Base-by-base conservation (phyloP, 352 stramenopile genomes). In the Phytophthora sp. region DNA sequence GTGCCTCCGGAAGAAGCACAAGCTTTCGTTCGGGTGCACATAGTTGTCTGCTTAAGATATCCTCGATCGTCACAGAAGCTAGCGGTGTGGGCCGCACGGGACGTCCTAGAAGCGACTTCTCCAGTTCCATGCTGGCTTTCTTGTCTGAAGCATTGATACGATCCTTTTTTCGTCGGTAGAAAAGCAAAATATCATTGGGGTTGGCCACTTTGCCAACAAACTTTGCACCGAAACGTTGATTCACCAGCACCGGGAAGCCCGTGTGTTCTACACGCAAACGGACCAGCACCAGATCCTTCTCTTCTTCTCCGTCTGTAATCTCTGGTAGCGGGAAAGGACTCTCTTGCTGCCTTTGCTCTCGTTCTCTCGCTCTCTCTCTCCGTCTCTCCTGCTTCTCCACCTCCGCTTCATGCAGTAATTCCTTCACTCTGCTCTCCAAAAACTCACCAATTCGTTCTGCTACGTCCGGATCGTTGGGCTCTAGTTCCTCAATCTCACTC, bases 391-490 rank as follows among this genome's bases (percentile, higher is more conserved):
- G 58, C 38, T 70, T 66, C 23, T 91, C 85, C 24, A 79, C 45
- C 13, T 86, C 74, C 0, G 79, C 88, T 31, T 95, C 74, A 3
- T 71, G 66, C 7, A 96, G 55, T n/a, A 96, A 58, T 51, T 93
- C 84, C 1, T 77, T 35, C 42, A 96, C 88, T 38, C 80, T 80
- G 13, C 57, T 53, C 21, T 90, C 84, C 9, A 95, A 66, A 27
- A 93, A 73, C n/a, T 81, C 73, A 7, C 75, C 61, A 53, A 97
- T 93, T 16, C 71, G 86, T 12, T 91, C 82, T 4, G 79, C 71
- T 21, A 94, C 82, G 51, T 96, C 78, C 4, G 91, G 88, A 69
- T 98, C 92, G 51, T 98, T 91, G 18, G 91, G 88, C 71, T 99
- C 93, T 3, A 99, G 68, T 20, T 88, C 79, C 27, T 93, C 84